These are phyloP conservation scores for Chlamydomonas reinhardtii DNA, from an alignment of 163 green algal species.

Conservation along the genomic window DNA sequence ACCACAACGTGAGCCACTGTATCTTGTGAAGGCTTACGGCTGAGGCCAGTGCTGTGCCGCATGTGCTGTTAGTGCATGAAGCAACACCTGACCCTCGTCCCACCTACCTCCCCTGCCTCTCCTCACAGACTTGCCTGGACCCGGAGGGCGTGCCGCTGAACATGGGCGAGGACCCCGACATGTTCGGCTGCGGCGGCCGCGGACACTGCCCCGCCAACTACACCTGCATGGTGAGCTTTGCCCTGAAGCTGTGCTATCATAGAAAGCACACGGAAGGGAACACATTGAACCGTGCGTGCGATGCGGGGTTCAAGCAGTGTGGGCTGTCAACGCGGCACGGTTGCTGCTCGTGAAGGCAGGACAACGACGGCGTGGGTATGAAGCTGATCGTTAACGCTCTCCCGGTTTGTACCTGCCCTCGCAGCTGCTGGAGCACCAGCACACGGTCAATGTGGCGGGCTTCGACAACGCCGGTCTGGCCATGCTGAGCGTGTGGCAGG, in stretches of 20 bases:
- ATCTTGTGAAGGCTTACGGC: no score
- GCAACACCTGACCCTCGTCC: not conserved
- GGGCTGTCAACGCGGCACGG: no score
- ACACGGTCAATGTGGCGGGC: constrained; percentile 61
- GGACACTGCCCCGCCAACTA: constrained; percentile 47
- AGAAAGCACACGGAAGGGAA: no score
- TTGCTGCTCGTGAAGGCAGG: no score
- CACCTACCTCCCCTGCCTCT: no score
- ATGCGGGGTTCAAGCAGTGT: no score
- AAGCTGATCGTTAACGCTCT: no score
- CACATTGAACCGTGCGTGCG: no score
- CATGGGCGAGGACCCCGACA: constrained; percentile 54
- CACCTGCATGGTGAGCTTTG: constrained; percentile 48
- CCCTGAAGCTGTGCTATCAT: no score
- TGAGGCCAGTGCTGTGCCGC: no score
- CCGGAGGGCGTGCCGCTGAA: not conserved
- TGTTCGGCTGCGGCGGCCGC: constrained; percentile 56
- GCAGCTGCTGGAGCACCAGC: constrained; percentile 20
- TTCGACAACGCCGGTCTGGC: constrained; percentile 77
- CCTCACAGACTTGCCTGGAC: constrained; percentile 12
- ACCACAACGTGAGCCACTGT: constrained; percentile 18
- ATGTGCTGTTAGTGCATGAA: not conserved
- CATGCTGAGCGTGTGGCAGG: constrained; percentile 83
- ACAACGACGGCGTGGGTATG: no score
- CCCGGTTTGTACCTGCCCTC: no score